phyloP scores from a whole-genome alignment of 495 filamentous ascomycete genomes.

The Cenococcum geophilum region DNA sequence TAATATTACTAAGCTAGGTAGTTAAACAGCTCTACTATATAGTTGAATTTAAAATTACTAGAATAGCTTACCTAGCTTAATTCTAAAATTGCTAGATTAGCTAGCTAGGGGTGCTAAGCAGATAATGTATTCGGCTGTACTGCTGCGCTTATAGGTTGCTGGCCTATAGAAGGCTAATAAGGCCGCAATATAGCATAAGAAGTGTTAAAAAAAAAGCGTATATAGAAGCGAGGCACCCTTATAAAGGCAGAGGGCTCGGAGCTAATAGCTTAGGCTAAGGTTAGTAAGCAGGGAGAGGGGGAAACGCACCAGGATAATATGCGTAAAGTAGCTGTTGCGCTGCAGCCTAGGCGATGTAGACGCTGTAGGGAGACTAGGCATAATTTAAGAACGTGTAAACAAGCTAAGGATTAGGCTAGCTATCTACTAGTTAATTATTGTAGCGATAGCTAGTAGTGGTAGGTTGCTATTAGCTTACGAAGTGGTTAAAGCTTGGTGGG shows the following conservation, averaged over 20 bases:
- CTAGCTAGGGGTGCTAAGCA: not conserved
- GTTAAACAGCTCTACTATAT: not conserved
- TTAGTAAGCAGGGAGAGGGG: not conserved
- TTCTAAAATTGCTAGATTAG: not conserved
- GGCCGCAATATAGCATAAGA: not conserved
- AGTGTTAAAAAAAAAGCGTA: slow-evolving; percentile 6
- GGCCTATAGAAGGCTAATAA: slow-evolving; percentile 5
- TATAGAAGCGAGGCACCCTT: slow-evolving; percentile 4
- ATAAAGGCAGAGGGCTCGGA: not conserved
- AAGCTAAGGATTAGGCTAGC: too few species aligned
- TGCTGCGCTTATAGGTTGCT: not conserved
- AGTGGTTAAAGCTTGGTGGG: too few species aligned
- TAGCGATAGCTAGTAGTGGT: too few species aligned
- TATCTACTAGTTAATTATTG: too few species aligned
- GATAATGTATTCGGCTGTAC: not conserved
- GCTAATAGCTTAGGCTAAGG: not conserved
- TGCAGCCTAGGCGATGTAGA: too few species aligned
- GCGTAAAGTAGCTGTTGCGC: too few species aligned
- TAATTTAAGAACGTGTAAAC: too few species aligned
- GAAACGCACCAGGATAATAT: not conserved
- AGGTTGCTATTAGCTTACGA: too few species aligned
- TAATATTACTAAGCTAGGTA: too few species aligned
- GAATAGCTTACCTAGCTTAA: not conserved
- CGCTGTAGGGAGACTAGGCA: too few species aligned
- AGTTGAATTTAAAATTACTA: not conserved